Base-by-base conservation (phyloP, 176 grass and related monocot species). In the Neostapfia colusana region DNA sequence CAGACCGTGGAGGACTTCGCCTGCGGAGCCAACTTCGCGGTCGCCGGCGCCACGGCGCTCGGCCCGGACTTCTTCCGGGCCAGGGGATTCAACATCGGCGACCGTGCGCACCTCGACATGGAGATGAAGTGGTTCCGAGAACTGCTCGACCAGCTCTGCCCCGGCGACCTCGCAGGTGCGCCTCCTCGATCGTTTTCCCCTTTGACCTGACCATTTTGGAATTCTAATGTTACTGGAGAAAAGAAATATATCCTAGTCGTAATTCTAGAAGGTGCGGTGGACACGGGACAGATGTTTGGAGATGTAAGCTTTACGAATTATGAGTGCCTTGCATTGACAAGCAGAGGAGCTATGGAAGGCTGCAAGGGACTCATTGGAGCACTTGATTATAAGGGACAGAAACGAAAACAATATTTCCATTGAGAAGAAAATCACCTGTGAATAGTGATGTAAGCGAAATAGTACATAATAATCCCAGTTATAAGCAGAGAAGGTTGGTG, bases 51-150 rank as follows among this genome's bases (percentile, higher is more conserved):
- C 40, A 98, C 78, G 28, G 95, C 91, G 46, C 72, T 98, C 50
- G 77, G 61, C 46, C 68, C 50, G 26, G 75, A 80, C 63, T 99
- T 86, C 95, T 98, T 95, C 60, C 78, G 24, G 25, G 57, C 53
- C 11, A 92, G 62, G 70, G 95, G 91, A 43, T 78, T 92, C 42
- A 31, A 70, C 70, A 71, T 81, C 45, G 69, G 79, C 65, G 89
- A 86, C 25, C 44, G 75, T 13, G 39, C 80, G 77, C 85, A 92
- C 87, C 77, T 99, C 31, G 87, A 50, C 37, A 63, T 65, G 71
- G 80, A 99, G 89, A 82, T 99, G 69, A 73, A 85, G 34, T 99
- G 95, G 91, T 99, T 95, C 74, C 90, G 45, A 41, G 51, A 78
- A 14, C 24, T 99, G 63, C 85, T 88, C 15, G 36, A 80, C 7